phyloP scores from a whole-genome alignment of 169 alveolate species.

The Cryptosporidium canis region DNA sequence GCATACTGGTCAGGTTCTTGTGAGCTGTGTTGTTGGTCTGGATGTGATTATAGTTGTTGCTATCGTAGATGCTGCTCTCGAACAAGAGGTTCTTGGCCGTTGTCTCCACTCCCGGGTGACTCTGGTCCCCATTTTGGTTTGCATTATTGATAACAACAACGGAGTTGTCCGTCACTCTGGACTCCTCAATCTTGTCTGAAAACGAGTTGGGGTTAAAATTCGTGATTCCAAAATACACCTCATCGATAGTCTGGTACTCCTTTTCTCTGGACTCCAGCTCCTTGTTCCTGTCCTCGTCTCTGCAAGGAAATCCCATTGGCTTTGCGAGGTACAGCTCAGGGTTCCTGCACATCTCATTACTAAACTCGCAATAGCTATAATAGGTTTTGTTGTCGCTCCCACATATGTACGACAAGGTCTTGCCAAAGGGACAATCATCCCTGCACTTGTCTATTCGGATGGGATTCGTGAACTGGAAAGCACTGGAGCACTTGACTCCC shows the following conservation, averaged over 20 bases:
- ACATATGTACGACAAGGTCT: constrained; percentile 42
- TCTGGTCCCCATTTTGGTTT: background rate
- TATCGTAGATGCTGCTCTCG: background rate
- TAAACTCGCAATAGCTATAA: constrained; percentile 57
- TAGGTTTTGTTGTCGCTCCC: constrained; percentile 61
- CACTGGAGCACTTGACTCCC: constrained; percentile 53
- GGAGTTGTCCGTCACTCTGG: background rate
- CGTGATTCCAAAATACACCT: constrained; percentile 39
- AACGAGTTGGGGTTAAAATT: constrained; percentile 13
- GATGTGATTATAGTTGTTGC: background rate
- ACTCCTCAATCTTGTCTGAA: constrained; percentile 6
- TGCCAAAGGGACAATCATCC: constrained; percentile 53
- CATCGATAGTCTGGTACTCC: constrained; percentile 45
- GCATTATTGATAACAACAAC: constrained; percentile 1
- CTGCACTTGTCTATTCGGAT: constrained; percentile 46
- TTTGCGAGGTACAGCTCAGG: constrained; percentile 56
- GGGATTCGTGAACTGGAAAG: constrained; percentile 60
- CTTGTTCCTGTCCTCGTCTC: constrained; percentile 31
- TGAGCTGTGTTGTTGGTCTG: background rate
- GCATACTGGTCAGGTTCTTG: constrained; percentile 3
- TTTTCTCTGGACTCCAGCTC: constrained; percentile 39
- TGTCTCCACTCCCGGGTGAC: background rate
- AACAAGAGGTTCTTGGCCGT: background rate
- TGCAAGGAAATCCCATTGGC: constrained; percentile 71
- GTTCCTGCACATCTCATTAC: constrained; percentile 53